These are phyloP conservation scores for Entonaema liquescens DNA, from an alignment of 495 filamentous ascomycete genomes.

Conservation along the genomic window DNA sequence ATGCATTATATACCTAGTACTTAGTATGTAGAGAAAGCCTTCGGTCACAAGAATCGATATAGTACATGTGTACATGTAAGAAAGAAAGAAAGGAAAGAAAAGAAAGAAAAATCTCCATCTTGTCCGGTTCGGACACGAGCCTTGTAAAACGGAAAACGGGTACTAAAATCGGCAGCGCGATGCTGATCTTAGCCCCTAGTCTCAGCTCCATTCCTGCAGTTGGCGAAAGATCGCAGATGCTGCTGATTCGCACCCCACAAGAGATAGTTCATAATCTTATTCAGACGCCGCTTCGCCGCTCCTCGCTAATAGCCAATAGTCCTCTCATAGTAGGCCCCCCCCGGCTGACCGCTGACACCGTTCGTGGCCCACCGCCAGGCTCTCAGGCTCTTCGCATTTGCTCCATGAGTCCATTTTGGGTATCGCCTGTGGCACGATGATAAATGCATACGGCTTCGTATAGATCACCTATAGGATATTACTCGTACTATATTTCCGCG, in stretches of 20 bases:
- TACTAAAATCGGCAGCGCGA: conserved; percentile 15
- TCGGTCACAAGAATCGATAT: conserved; percentile 14
- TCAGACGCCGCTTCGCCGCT: conserved; percentile 42
- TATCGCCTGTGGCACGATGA: conserved; percentile 10
- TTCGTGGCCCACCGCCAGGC: conserved; percentile 19
- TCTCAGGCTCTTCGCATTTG: conserved; percentile 7
- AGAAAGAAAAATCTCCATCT: background rate
- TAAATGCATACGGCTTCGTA: conserved; percentile 11
- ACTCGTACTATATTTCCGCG: background rate
- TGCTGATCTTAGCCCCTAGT: conserved; percentile 24
- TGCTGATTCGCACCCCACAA: conserved; percentile 39
- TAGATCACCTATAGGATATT: conserved; percentile 19
- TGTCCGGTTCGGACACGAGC: conserved; percentile 23
- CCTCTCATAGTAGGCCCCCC: conserved; percentile 10
- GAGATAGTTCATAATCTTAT: conserved; percentile 44
- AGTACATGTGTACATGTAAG: conserved; percentile 17
- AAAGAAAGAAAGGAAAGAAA: background rate
- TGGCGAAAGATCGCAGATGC: conserved; percentile 21
- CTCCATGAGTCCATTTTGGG: conserved; percentile 25
- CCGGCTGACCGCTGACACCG: conserved; percentile 37
- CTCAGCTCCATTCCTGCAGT: conserved; percentile 25
- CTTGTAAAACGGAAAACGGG: conserved; percentile 8
- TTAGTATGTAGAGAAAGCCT: no score
- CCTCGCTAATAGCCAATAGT: conserved; percentile 16
- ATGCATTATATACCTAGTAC: no score